Base-by-base conservation (phyloP, 768 basidiomycete species). In the Fistulinella prunicolor region DNA sequence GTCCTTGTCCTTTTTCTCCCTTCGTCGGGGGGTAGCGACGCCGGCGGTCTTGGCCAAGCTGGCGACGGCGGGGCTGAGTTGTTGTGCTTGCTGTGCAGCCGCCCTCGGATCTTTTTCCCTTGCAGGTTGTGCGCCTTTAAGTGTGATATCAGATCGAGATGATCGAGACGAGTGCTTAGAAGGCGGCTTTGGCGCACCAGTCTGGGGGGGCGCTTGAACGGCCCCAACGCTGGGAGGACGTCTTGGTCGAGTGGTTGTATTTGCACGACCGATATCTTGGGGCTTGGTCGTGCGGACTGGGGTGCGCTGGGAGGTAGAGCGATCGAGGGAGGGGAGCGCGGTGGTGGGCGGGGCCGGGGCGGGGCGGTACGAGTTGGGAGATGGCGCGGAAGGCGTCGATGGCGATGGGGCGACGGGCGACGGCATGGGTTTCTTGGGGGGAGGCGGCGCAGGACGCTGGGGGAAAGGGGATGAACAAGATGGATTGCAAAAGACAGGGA, bases 1-100 rank as follows among this genome's bases (percentile, higher is more conserved):
- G 64, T 89, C 88, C 47, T 76, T 77, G 42, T 83, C 81, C 73
- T 90, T 86, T 74, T 93, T 93, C 69, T 94, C 89, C 51, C 93
- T 72, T 58, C 94, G 70, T 51, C 94, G 73, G 12, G 92, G 89
- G 0, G 92, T 93, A 9, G 89, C 86, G 13, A 79, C 81, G n/a
- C 83, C 83, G 16, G 74, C 65, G 3, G 78, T 74, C 71, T 87
- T 86, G 30, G 85, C 83, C 46, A 88, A 66, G 59, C 74, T 83
- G 28, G 80, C 70, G 0, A 78, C 81, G 1, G 87, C 85, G 3
- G 85, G 73, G 54, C 81, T 85, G 22, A 77, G 72, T 37, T 79
- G 80, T 48, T 60, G 77, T 44, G 71, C 62, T 49, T 72, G 77
- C 21, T 62, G 64, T 0, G 24, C 30, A 9, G 30, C 49, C 13